Percentiles rank a stretch among this genome's conserved stretches.
Conservation (phyloP, 1,139 yeast species). For the Geotrichum reessii region DNA sequence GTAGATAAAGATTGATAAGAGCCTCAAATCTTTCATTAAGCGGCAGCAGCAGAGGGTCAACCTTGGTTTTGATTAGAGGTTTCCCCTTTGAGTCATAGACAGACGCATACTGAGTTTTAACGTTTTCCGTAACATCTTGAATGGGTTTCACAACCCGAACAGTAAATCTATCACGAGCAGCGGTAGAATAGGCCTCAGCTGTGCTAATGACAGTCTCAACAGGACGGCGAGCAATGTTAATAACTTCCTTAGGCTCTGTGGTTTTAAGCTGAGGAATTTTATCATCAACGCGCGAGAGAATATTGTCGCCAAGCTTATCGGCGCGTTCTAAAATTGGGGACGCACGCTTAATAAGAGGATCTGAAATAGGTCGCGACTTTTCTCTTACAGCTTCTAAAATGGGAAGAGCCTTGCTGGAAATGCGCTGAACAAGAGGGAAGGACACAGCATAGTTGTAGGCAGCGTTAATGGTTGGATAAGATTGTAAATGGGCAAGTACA, state of each 20-base stretch:
- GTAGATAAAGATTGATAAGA: slow-evolving; percentile 43
- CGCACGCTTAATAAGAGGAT: slow-evolving; percentile 35
- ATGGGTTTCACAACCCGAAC: slow-evolving; percentile 33
- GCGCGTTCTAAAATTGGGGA: slow-evolving; percentile 31
- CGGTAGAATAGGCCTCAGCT: slow-evolving; percentile 28
- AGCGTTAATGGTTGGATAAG: slow-evolving; percentile 56
- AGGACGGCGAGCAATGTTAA: slow-evolving; percentile 33
- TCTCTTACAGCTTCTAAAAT: slow-evolving; percentile 41
- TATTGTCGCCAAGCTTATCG: slow-evolving; percentile 37
- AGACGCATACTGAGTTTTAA: slow-evolving; percentile 32
- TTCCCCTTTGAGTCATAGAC: slow-evolving; percentile 54
- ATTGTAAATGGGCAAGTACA: slow-evolving; percentile 42
- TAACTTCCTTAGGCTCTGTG: slow-evolving; percentile 35
- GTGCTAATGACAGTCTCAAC: slow-evolving; percentile 31
- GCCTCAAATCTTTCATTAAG: slow-evolving; percentile 50
- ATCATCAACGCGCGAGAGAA: slow-evolving; percentile 34
- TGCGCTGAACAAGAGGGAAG: slow-evolving; percentile 53
- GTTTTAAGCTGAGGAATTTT: slow-evolving; percentile 35
- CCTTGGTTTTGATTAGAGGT: slow-evolving; percentile 52
- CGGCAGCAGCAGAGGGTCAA: slow-evolving; percentile 61
- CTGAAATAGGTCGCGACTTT: slow-evolving; percentile 31
- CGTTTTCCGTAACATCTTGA: slow-evolving; percentile 31
- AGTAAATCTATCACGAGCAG: slow-evolving; percentile 31
- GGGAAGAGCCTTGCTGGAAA: slow-evolving; percentile 57
- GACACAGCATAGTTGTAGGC: slow-evolving; percentile 54